Evolutionary conservation across 225 moss, liverwort and hornwort species (phyloP), one percentile per base, ranked within the genome.

Genomic region (Climacium dendroides): DNA sequence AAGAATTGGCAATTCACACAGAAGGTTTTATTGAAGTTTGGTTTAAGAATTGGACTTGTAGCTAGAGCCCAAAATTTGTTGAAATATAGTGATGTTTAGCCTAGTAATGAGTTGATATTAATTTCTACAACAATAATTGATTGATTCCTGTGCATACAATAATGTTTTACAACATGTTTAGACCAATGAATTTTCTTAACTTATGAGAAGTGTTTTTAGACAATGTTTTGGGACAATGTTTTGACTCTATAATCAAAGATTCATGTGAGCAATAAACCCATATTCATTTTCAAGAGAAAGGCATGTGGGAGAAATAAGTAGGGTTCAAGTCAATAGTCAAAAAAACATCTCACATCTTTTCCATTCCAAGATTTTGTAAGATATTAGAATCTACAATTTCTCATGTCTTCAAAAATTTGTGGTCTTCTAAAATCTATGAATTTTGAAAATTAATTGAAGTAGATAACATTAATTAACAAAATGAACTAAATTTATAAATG

Each of bases 61-160:
- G 15, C 7, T 2, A 0, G 8, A 13, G 13, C 6, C 39, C n/a
- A 25, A 52, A 58, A 11, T 22, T 55, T 58, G 19, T 35, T 75
- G 53, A 53, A 35, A 35, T 5, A 3, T 13, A 7, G 19, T 1
- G 2, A 14, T 52, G 22, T 34, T 14, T 50, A 54, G 24, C 2
- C 6, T 2, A 35, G 10, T 13, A 75, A 5, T 50, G 13, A 74
- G 19, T 50, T 1, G 1, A 50, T 13, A 32, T 7, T 19, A 34
- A 34, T 0, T 52, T 1, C 2, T 20, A 3, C 7, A 32, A 75
- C 3, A 35, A 52, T 22, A 35, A n/a, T 15, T 53, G 12, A 53
- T 0, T 18, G 10, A 22, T 4, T 22, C 20, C 2, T 26, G 0
- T 24, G 25, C 25, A 25, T 14, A 14, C 2, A 0, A 14, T 5